Evolutionary conservation across 176 grass and related monocot species (phyloP), one percentile per base, ranked within the genome.

Genomic region (Bromus sterilis): DNA sequence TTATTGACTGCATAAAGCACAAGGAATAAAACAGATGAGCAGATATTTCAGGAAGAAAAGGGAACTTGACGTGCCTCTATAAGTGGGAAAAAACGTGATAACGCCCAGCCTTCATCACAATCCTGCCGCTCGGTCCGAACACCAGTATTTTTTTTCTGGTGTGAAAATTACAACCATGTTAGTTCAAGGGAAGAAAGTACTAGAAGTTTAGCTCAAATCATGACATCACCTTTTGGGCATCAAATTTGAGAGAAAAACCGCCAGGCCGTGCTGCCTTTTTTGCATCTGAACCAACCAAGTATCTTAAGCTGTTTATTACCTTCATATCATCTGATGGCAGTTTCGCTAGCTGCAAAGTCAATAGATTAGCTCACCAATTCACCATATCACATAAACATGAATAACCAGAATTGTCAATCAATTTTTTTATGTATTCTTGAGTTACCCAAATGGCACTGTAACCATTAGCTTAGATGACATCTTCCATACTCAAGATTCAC

Each of bases 181-280:
- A 72, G 75, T 82, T 61, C 42, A 76, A 16, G 8, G 15, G 28
- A 79, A 87, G 28, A 46, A 73, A 55, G 56, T 85, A n/a, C n/a
- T n/a, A 51, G n/a, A 79, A 86, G 32, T 78, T 36, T 42, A 78
- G 71, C 12, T 58, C 6, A 30, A 53, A 74, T 35, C 44, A 79
- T 30, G 55, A 76, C 1, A 57, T 80, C 56, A 95, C 96, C 90
- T 98, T 98, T 79, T 87, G 82, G 20, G 53, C 32, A 86, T 95
- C 96, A 73, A 98, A 98, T 89, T 93, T 98, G 43, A 95, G 90
- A 80, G 96, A 95, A 77, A 98, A 93, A 72, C 41, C 69, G 1
- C 86, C 70, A 48, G 59, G 10, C 31, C 77, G 72, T 79, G 90
- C 77, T 71, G 76, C 34, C 68, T 95, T 98, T 80, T 90, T 86